Evolutionary conservation across 2,329 filamentous ascomycete species (phyloP), one percentile per base, ranked within the genome.

Genomic region (Emmonsia crescens): DNA sequence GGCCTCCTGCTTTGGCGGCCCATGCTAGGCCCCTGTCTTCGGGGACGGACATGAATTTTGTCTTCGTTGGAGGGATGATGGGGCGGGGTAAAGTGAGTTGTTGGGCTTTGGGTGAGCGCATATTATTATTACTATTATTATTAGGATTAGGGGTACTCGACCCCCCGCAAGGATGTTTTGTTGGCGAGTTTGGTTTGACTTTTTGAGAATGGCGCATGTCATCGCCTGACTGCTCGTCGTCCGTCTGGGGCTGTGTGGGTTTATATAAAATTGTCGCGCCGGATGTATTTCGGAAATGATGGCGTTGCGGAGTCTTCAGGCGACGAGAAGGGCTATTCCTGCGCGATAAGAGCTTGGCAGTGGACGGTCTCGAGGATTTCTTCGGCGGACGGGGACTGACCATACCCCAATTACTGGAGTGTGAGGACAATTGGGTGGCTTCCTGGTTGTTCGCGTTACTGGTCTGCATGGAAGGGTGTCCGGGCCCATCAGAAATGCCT

Each of bases 261-360:
- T 89, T 91, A 75, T 89, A 96, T 0, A 96, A 78, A 60, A 95
- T 91, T 0, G 92, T 96, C 67, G 87, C 90, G 24, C 85, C 88
- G 0, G 92, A 96, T 3, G 88, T 73, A 14, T 90, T 91, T 44
- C 91, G 87, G 61, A 77, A 82, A 68, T 96, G 91, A 4, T 79
- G 65, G 29, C 74, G 76, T 52, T 77, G 73, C 59, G 76, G 74
- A 48, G 72, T 66, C 65, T 70, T 69, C 68, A 70, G 75, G 65
- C 61, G 75, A 60, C 72, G 71, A 8, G 65, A 66, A 24, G 74
- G 73, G 63, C 72, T 69, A 67, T 72, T 71, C 65, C 68, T 69
- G 61, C 74, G 69, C 16, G 73, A 73, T 40, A 72, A 63, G 19
- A 74, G 62, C 62, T 66, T 81, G 76, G 66, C 77, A 77, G 68